These are phyloP conservation scores for Chaetothyriales sp. DNA, from an alignment of 2,329 filamentous ascomycete genomes.

Conservation along the genomic window DNA sequence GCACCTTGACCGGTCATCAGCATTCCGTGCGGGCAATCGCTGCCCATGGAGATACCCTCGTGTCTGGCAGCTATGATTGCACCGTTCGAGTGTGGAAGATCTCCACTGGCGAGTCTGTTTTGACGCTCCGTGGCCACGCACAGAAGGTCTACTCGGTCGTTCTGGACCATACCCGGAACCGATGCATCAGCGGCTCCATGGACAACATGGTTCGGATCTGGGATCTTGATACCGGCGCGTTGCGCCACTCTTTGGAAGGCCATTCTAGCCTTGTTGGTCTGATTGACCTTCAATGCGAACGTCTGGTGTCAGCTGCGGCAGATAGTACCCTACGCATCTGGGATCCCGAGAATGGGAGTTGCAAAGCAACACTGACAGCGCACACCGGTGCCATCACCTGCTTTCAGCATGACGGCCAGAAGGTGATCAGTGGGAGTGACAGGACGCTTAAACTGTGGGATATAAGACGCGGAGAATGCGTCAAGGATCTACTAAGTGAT, in stretches of 20 bases:
- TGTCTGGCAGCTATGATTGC: conserved; percentile 93
- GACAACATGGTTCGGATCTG: conserved; percentile 96
- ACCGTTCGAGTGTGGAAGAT: conserved; percentile 95
- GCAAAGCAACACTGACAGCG: conserved; percentile 76
- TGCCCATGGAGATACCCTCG: conserved; percentile 85
- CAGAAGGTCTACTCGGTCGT: conserved; percentile 98
- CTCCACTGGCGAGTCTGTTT: conserved; percentile 77
- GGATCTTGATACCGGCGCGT: conserved; percentile 75
- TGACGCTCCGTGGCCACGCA: conserved; percentile 71
- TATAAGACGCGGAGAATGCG: conserved; percentile 76
- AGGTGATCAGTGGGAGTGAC: conserved; percentile 92
- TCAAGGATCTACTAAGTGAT: conserved; percentile 84
- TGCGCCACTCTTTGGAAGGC: conserved; percentile 80
- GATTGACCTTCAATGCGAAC: conserved; percentile 75
- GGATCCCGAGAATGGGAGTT: conserved; percentile 87
- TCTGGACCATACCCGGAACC: conserved; percentile 75
- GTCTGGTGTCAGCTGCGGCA: conserved; percentile 85
- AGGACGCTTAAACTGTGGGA: conserved; percentile 99
- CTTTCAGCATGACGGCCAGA: conserved; percentile 93
- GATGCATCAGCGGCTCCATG: conserved; percentile 97
- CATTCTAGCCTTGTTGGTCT: conserved; percentile 86
- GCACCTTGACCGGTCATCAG: conserved; percentile 69
- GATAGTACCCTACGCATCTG: conserved; percentile 92
- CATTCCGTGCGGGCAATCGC: conserved; percentile 95
- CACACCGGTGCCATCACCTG: conserved; percentile 97